Evolutionary conservation across 148 eudicot species (phyloP).

Genomic region (Dianthus caryophyllus): DNA sequence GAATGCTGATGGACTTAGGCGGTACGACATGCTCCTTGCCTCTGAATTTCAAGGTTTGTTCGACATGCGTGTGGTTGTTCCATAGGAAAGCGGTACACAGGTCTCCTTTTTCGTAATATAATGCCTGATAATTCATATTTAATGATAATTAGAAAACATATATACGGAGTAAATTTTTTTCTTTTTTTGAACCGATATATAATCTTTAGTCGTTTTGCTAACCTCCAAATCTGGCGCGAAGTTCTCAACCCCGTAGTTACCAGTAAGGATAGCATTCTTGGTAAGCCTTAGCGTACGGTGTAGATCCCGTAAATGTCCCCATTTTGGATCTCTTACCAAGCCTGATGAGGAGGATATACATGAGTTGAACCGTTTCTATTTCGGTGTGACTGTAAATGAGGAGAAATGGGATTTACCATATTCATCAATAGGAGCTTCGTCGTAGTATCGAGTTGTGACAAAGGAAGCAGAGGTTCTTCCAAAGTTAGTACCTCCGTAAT

Average conservation of each 20-base stretch:
- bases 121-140: slow-evolving; percentile 32
- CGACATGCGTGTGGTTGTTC: slow-evolving; percentile 45
- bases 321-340: slow-evolving; percentile 70
- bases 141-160: neutral
- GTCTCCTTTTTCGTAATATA: slow-evolving; percentile 48
- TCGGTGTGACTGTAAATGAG: neutral
- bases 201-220: neutral
- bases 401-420: slow-evolving; percentile 40
- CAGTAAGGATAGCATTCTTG: slow-evolving; percentile 57
- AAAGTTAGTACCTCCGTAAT: slow-evolving; percentile 81
- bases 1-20: slow-evolving; percentile 66
- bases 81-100: slow-evolving; percentile 71
- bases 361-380: neutral
- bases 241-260: slow-evolving; percentile 23
- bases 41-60: slow-evolving; percentile 41
- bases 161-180: neutral
- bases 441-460: slow-evolving; percentile 83
- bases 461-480: slow-evolving; percentile 76
- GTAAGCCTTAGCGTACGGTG: slow-evolving; percentile 53
- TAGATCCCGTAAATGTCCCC: slow-evolving; percentile 69
- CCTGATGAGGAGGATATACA: slow-evolving; percentile 30
- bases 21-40: slow-evolving; percentile 49
- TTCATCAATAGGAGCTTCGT: slow-evolving; percentile 96
- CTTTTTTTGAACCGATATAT: neutral
- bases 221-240: slow-evolving; percentile 43